Evolutionary conservation across 164 flowering plant genomes (phyloP).

Genomic region (Dillenia suffruticosa): DNA sequence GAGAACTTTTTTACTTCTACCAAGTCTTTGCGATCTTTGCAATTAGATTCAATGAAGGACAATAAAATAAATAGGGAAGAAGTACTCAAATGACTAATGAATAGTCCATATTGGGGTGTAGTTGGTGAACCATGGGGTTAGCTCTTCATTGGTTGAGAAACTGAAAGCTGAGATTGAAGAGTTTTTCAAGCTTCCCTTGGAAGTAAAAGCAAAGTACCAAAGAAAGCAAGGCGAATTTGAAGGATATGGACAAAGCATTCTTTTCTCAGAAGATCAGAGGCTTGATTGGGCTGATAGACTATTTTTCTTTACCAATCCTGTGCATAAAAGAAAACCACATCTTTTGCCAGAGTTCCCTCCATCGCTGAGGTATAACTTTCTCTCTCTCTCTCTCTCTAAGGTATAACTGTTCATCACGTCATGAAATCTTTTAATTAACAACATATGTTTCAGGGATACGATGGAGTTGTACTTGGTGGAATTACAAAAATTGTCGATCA

Average conservation of each 20-base stretch:
- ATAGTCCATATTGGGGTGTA: slow-evolving; percentile 3
- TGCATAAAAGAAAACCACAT: slow-evolving; percentile 18
- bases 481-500: slow-evolving; percentile 17
- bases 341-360: slow-evolving; percentile 25
- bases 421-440: no score
- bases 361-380: slow-evolving; percentile 16
- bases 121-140: slow-evolving; percentile 44
- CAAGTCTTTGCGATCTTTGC: neutral
- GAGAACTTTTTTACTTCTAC: no score
- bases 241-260: slow-evolving; percentile 32
- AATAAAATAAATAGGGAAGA: neutral
- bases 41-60: neutral
- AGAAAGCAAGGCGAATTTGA: slow-evolving; percentile 25
- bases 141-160: slow-evolving; percentile 19
- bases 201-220: slow-evolving; percentile 30
- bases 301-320: slow-evolving; percentile 15
- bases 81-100: neutral
- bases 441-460: slow-evolving; percentile 7
- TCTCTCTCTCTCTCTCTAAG: slow-evolving; percentile 3
- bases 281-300: slow-evolving; percentile 29
- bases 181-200: slow-evolving; percentile 33
- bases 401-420: no score
- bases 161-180: slow-evolving; percentile 28
- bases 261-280: slow-evolving; percentile 13
- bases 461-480: slow-evolving; percentile 23